A percentile compares a stretch with the other conserved stretches of the same genome.
These are phyloP conservation scores for Chrysoporthe puriensis DNA, from an alignment of 2,329 filamentous ascomycete genomes.

Conservation along the genomic window DNA sequence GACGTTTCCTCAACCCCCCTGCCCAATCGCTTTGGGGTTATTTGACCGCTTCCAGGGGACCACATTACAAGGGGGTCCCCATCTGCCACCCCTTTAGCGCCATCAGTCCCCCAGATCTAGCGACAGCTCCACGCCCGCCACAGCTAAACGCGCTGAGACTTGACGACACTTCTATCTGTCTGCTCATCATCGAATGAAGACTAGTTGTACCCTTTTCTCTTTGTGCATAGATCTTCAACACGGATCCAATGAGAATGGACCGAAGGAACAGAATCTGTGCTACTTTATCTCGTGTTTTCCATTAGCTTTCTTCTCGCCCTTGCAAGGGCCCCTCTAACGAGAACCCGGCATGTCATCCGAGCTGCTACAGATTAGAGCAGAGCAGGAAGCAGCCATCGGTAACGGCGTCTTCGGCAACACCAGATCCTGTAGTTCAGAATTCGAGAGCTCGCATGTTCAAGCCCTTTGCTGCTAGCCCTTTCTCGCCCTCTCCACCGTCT, in stretches of 20 bases:
- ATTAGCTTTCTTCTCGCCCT: background rate
- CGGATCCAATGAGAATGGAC: background rate
- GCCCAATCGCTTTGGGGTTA: background rate
- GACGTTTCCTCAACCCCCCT: background rate
- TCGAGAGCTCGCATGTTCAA: too few relatives aligned
- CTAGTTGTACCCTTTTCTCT: background rate
- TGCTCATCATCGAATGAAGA: background rate
- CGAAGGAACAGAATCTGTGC: background rate
- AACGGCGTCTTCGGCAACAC: too few relatives aligned
- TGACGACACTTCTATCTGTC: background rate
- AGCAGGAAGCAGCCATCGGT: too few relatives aligned
- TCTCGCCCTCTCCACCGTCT: slow-evolving; percentile 2
- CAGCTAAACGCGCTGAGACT: background rate
- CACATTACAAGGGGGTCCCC: background rate
- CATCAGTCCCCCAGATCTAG: background rate
- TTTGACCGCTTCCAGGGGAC: slow-evolving; percentile 1
- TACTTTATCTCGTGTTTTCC: background rate
- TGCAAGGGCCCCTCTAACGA: background rate
- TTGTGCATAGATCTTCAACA: background rate
- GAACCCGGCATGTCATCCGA: too few relatives aligned
- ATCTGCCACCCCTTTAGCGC: slow-evolving; percentile 1
- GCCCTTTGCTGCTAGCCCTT: background rate
- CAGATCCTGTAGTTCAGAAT: too few relatives aligned
- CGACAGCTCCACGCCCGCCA: background rate
- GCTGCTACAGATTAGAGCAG: too few relatives aligned